Conservation (phyloP, 2,329 filamentous ascomycete genomes). For the Xylariaceae sp. region DNA sequence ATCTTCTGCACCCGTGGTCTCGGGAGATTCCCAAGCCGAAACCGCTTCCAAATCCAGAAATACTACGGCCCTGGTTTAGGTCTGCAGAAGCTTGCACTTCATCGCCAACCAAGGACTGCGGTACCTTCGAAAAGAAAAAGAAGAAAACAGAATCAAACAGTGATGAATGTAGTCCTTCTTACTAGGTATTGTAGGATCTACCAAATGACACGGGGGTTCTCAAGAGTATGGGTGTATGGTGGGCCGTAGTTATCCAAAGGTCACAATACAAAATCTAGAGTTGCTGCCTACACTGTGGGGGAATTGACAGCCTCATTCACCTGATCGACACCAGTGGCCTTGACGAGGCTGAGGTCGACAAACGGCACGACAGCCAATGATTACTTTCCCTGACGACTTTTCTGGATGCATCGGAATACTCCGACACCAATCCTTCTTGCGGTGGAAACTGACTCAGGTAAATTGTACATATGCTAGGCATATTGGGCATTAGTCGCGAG, state of each 20-base stretch:
- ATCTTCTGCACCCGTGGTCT: not conserved
- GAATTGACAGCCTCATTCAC: constrained; percentile 15
- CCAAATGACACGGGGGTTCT: no score
- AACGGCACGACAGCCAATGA: constrained; percentile 15
- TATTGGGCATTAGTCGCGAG: no score
- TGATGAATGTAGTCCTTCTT: not conserved
- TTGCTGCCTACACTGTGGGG: constrained; percentile 2
- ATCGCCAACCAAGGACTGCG: no score
- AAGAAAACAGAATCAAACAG: no score
- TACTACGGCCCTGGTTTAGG: not conserved
- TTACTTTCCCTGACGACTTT: constrained; percentile 4
- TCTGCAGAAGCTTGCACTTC: not conserved
- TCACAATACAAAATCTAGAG: not conserved
- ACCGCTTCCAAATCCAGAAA: not conserved
- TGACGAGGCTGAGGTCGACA: constrained; percentile 17
- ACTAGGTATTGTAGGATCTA: no score
- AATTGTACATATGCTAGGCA: no score
- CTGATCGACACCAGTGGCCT: constrained; percentile 4
- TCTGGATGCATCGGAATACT: no score
- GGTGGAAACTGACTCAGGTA: no score
- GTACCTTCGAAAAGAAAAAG: no score
- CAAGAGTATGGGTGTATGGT: no score
- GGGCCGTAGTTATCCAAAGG: no score
- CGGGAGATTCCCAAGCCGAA: constrained; percentile 1
- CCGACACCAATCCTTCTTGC: no score